Percentiles rank a stretch among this genome's conserved stretches.
These are phyloP conservation scores for Vachellia pachyceras DNA, from an alignment of 306 rosid species.

Conservation along the genomic window DNA sequence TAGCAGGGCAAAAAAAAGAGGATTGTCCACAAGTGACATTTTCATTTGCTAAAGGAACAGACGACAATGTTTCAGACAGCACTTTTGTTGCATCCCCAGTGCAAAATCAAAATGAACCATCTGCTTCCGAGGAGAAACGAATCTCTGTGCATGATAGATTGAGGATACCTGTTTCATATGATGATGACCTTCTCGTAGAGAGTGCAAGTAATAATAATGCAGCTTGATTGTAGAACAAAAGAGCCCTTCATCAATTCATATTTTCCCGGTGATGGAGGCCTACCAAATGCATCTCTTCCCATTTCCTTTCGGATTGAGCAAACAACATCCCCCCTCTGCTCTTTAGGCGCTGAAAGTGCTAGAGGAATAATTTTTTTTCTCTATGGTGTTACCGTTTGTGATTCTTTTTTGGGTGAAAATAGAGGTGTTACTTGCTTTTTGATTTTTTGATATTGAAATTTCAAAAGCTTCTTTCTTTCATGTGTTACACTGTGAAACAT, in stretches of 20 bases:
- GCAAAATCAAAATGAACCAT: slow-evolving; percentile 49
- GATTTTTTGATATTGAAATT: background rate
- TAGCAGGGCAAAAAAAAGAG: slow-evolving; percentile 46
- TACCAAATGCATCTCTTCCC: background rate
- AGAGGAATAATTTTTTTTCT: slow-evolving; percentile 6
- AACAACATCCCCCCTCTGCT: background rate
- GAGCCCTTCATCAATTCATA: slow-evolving; percentile 12
- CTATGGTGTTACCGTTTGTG: background rate
- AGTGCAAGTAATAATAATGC: slow-evolving; percentile 40
- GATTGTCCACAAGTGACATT: slow-evolving; percentile 36
- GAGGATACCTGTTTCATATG: slow-evolving; percentile 80
- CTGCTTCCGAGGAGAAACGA: slow-evolving; percentile 51
- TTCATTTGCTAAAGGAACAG: slow-evolving; percentile 14
- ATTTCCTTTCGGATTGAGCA: slow-evolving; percentile 22
- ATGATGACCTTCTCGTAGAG: slow-evolving; percentile 68
- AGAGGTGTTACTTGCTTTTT: background rate
- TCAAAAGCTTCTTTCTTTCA: background rate
- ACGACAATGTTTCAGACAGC: slow-evolving; percentile 30
- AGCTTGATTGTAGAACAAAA: slow-evolving; percentile 33
- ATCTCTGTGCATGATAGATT: slow-evolving; percentile 67
- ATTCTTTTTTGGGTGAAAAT: background rate
- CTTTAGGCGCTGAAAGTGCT: background rate
- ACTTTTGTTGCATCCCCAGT: slow-evolving; percentile 2
- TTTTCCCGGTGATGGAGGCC: slow-evolving; percentile 21
- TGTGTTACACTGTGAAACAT: background rate